Evolutionary conservation across 345 rosid species (phyloP), one percentile per base, ranked within the genome.

Genomic region (Eucalyptus microcorys): DNA sequence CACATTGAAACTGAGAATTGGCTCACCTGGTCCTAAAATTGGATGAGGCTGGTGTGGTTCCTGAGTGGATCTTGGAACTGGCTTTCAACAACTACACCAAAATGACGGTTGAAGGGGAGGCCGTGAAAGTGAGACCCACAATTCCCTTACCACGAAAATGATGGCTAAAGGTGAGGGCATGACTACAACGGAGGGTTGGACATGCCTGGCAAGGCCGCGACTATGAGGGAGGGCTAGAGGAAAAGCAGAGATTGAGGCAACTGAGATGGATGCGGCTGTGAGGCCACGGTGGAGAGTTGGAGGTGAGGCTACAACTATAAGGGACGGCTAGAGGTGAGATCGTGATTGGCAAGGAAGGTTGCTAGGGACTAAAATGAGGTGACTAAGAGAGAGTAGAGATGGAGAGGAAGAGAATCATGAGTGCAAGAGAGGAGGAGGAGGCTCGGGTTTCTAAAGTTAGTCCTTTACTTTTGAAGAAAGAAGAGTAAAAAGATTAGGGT

Each of bases 171-270:
- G 61, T 55, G 61, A 24, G 6, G 61, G 30, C 6, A 0, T 26
- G 61, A 55, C 3, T 55, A 1, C 30, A 10, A 55, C 30, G 61
- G 30, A 26, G 61, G 30, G 61, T 24, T 30, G 0, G 14, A 24
- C 0, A 14, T 9, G 30, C 6, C 1, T 22, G 6, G 14, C 30
- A 4, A 55, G 61, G 27, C 27, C 1, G 0, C 0, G 1, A 55
- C 1, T 9, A 1, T 6, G 0, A 55, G 61, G 30, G 2, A 55
- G 30, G 30, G 2, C 3, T 26, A 24, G 61, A 55, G 7, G 61
- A 55, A 24, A 55, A 55, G 6, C 6, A 24, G 2, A 55, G 30
- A 24, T 24, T 26, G 61, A 55, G 30, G 13, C 61, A 1, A 24
- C 14, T 10, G 1, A 55, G 13, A 24, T 55, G 61, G 30, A 9